phyloP scores from a whole-genome alignment of 257 asterid species.

The Solanum corneliomulleri region DNA sequence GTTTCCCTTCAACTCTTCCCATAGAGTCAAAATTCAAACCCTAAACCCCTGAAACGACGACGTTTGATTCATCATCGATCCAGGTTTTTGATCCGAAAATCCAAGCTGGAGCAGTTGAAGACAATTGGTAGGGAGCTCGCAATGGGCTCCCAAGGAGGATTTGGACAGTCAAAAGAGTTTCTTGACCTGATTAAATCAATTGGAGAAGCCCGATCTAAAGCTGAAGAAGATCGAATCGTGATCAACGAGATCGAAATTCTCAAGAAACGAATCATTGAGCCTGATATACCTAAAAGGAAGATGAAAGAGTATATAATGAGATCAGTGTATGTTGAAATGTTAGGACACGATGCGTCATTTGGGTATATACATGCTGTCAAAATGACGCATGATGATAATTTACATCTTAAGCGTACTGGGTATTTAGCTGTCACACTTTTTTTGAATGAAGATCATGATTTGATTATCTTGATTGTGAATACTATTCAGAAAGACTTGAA shows the following conservation, averaged over 20 bases:
- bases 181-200: slow-evolving; percentile 87
- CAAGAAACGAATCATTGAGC: slow-evolving; percentile 53
- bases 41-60: neutral
- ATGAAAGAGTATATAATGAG: slow-evolving; percentile 83
- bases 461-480: slow-evolving; percentile 86
- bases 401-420: slow-evolving; percentile 70
- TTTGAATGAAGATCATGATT: slow-evolving; percentile 86
- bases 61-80: neutral
- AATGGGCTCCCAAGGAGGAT: slow-evolving; percentile 92
- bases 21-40: neutral
- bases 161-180: slow-evolving; percentile 87
- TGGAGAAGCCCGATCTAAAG: slow-evolving; percentile 94
- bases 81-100: neutral
- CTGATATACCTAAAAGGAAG: slow-evolving; percentile 77
- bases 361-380: slow-evolving; percentile 96
- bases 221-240: slow-evolving; percentile 93
- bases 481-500: slow-evolving; percentile 97
- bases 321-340: slow-evolving; percentile 84
- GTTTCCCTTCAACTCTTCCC: neutral
- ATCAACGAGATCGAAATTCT: slow-evolving; percentile 82
- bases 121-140: slow-evolving; percentile 97
- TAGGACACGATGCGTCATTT: slow-evolving; percentile 92
- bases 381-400: slow-evolving; percentile 88
- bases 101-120: slow-evolving; percentile 82
- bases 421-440: slow-evolving; percentile 87